A percentile compares a stretch with the other conserved stretches of the same genome.
Conservation (phyloP, 495 filamentous ascomycete genomes). For the Friedmanniomyces simplex region DNA sequence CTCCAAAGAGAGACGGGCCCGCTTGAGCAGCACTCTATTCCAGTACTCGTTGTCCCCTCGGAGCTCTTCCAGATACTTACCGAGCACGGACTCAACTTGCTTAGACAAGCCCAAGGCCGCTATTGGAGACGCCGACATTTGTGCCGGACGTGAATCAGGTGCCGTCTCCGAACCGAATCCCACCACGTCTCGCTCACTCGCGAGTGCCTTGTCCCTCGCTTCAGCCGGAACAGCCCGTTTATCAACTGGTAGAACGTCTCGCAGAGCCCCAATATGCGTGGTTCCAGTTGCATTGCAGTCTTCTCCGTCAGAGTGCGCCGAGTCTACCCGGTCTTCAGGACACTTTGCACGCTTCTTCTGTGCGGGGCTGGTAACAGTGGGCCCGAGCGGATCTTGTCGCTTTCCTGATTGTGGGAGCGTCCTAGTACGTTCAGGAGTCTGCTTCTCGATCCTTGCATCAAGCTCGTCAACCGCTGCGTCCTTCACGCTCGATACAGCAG, state of each 20-base stretch:
- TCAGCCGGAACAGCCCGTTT: not conserved
- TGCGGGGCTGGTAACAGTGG: not conserved
- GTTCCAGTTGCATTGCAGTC: no score
- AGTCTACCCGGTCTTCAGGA: not conserved
- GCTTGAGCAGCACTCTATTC: slow-evolving; percentile 2
- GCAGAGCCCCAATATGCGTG: no score
- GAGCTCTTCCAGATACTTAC: slow-evolving; percentile 18
- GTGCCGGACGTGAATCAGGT: not conserved
- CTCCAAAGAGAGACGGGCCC: slow-evolving; percentile 6
- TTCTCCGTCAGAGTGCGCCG: not conserved
- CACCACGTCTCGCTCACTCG: not conserved
- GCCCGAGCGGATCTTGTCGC: no score
- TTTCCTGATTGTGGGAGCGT: no score
- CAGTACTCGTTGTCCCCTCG: slow-evolving; percentile 22
- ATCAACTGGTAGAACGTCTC: not conserved
- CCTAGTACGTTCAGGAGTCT: no score
- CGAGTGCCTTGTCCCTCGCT: no score
- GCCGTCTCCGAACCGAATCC: not conserved
- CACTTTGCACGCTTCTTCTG: not conserved
- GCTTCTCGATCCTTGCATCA: no score
- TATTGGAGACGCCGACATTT: not conserved
- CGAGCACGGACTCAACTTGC: slow-evolving; percentile 14
- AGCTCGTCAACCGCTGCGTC: no score
- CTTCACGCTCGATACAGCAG: no score
- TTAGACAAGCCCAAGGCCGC: slow-evolving; percentile 3